Conservation (phyloP, 805 yeast genomes). For the Kodamaea kaohsiungensis region DNA sequence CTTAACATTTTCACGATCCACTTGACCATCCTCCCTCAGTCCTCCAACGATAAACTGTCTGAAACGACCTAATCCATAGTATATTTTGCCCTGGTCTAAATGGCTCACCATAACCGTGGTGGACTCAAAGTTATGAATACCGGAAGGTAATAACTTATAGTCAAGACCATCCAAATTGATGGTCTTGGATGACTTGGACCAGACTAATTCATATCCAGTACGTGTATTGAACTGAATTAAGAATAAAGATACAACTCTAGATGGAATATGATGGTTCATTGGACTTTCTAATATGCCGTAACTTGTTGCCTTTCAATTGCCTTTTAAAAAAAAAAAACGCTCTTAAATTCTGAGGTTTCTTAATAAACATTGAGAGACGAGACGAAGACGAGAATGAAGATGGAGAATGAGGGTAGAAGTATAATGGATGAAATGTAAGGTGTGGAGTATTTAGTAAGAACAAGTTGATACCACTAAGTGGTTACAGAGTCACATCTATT, state of each 20-base stretch:
- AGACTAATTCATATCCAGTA: slow-evolving; percentile 38
- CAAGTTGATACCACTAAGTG: no score
- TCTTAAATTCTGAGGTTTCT: no score
- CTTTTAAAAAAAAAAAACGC: neutral
- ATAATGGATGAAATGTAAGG: no score
- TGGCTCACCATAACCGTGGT: slow-evolving; percentile 36
- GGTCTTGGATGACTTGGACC: slow-evolving; percentile 26
- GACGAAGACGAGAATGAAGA: no score
- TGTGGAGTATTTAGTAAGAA: no score
- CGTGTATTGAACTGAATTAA: slow-evolving; percentile 37
- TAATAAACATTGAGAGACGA: no score
- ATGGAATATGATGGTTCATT: slow-evolving; percentile 11
- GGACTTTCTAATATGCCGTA: neutral
- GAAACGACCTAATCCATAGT: slow-evolving; percentile 39
- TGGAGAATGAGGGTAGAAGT: no score
- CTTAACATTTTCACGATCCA: slow-evolving; percentile 36
- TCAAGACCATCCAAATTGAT: slow-evolving; percentile 36
- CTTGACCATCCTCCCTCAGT: slow-evolving; percentile 10
- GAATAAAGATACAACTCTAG: slow-evolving; percentile 34
- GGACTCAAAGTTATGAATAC: slow-evolving; percentile 36
- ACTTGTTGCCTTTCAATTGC: neutral
- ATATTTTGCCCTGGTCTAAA: slow-evolving; percentile 18
- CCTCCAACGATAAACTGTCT: slow-evolving; percentile 20
- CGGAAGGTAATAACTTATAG: slow-evolving; percentile 41
- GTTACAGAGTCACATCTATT: no score